Conservation (phyloP, 768 basidiomycete species). For the Termitomyces sp. region DNA sequence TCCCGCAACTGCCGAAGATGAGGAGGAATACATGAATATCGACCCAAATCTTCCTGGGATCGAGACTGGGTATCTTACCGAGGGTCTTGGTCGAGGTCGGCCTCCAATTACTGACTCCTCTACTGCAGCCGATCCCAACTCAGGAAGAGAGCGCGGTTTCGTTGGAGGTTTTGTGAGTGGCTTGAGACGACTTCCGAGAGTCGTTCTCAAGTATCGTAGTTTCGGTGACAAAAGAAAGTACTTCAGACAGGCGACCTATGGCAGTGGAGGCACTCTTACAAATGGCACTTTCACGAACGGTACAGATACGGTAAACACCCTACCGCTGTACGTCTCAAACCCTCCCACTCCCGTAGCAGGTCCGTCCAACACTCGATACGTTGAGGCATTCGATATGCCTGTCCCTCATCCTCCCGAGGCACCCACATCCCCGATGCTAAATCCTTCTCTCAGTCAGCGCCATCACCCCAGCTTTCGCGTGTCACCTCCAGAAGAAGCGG, state of each 20-base stretch:
- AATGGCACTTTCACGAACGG: conserved; percentile 11
- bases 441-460: conserved; percentile 16
- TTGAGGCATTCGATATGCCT: conserved; percentile 27
- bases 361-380: conserved; percentile 27
- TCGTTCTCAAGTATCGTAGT: conserved; percentile 23
- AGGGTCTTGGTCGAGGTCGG: conserved; percentile 12
- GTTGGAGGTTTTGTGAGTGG: conserved; percentile 32
- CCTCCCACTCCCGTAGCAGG: conserved; percentile 30
- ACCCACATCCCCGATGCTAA: conserved; percentile 4
- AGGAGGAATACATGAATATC: conserved; percentile 26
- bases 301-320: conserved; percentile 25
- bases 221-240: conserved; percentile 18
- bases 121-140: not conserved
- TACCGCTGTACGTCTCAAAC: conserved; percentile 30
- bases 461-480: conserved; percentile 24
- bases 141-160: conserved; percentile 20
- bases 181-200: conserved; percentile 26
- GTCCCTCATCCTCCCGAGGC: conserved; percentile 16
- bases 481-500: conserved; percentile 21
- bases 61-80: conserved; percentile 9
- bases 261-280: conserved; percentile 20
- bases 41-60: conserved; percentile 15
- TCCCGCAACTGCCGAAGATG: conserved; percentile 15
- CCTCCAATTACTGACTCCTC: not conserved
- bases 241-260: conserved; percentile 16